These are phyloP conservation scores for Xerocomellus dryophilus DNA, from an alignment of 768 basidiomycete species.

Conservation along the genomic window DNA sequence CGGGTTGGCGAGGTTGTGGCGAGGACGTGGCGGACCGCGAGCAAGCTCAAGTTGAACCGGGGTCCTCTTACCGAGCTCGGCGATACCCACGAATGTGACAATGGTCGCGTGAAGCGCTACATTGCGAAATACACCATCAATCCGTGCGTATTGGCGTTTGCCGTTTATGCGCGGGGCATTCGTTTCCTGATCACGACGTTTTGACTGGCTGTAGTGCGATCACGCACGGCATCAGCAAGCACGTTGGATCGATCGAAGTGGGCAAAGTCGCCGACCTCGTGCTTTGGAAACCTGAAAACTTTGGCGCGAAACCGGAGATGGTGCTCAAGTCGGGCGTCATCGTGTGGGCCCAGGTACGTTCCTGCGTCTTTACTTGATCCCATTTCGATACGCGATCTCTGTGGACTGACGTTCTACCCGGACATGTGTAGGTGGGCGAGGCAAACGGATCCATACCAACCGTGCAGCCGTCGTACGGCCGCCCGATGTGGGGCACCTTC, in stretches of 20 bases:
- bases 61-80: conserved; percentile 73
- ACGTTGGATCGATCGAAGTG: conserved; percentile 79
- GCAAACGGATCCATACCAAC: conserved; percentile 96
- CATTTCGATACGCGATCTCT: neutral
- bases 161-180: neutral
- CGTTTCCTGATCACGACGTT: neutral
- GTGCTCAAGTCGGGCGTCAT: conserved; percentile 95
- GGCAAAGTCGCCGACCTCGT: conserved; percentile 92
- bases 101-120: conserved; percentile 91
- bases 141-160: conserved; percentile 56
- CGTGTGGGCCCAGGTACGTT: conserved; percentile 76
- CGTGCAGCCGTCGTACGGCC: conserved; percentile 82
- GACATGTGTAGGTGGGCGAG: conserved; percentile 81
- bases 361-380: neutral
- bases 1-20: conserved; percentile 92
- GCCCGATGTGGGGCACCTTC: conserved; percentile 92
- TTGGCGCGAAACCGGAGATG: conserved; percentile 91
- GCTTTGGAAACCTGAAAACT: conserved; percentile 92
- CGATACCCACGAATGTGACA: conserved; percentile 47
- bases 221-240: conserved; percentile 85
- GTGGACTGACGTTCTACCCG: neutral
- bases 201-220: conserved; percentile 56
- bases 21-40: conserved; percentile 95
- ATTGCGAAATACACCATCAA: conserved; percentile 97
- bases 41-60: conserved; percentile 80